Base-by-base conservation (phyloP, 352 stramenopile genomes). In the Globisporangium apiculatum region DNA sequence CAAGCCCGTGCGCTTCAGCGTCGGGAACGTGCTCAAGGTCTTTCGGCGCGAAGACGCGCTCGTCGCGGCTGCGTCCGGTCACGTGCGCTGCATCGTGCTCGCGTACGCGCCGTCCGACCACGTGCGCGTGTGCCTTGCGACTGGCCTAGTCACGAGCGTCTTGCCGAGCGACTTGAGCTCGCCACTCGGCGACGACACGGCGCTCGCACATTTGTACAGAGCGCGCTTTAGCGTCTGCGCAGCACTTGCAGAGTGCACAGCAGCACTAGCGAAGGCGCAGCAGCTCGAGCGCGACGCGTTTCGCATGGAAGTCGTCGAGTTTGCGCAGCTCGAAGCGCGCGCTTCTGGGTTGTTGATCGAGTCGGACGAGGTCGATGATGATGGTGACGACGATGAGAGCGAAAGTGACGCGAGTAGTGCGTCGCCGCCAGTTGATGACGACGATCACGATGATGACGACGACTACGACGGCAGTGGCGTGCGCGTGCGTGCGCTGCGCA, bases 141-240 rank as follows among this genome's bases (percentile, higher is more conserved):
- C 72, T 18, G 84, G 84, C 15, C 52, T 78, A 43, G 60, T 77
- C 14, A 45, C 72, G 5, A 65, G 56, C 24, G 68, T 77, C 4
- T 50, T 88, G 36, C 87, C 86, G 54, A 76, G 71, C 48, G 73
- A 89, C 9, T 12, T 91, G 36, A 79, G 72, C 51, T 94, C 84
- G 18, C 71, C 76, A 37, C 63, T 94, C 11, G 64, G 67, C 8
- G 84, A 91, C 53, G 84, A 94, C 62, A 53, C 84, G n/a, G 84
- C 77, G 17, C 67, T 91, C 61, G 65, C 72, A 41, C 59, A 81
- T 45, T 77, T 91, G 18, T 91, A 91, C 57, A 40, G 71, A 38
- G 70, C 75, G 37, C 74, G 79, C 62, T 91, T 91, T 71, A 91
- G 89, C 62, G 71, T 89, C 68, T 76, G 74, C 36, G 64, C 73